phyloP scores from a whole-genome alignment of 768 basidiomycete genomes.

The Pulveroboletus sp. region DNA sequence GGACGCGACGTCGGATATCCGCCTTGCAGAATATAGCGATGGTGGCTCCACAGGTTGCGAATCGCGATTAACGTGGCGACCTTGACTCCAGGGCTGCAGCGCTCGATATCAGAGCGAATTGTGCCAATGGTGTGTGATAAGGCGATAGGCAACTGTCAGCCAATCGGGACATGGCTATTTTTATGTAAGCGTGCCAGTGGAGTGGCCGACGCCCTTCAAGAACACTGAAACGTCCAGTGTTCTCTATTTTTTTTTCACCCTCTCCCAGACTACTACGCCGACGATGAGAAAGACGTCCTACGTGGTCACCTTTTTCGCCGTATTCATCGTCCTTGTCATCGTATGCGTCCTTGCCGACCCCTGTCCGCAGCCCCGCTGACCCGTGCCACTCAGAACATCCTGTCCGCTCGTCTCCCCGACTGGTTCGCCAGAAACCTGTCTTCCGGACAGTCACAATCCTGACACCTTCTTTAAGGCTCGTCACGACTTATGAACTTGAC shows the following conservation, averaged over 20 bases:
- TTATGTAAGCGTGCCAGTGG: background rate
- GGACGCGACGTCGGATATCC: slow-evolving; percentile 19
- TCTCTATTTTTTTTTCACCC: background rate
- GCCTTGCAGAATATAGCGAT: too few relatives aligned
- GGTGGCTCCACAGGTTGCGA: background rate
- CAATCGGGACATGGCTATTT: background rate
- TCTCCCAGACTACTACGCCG: background rate
- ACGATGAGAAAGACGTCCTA: slow-evolving; percentile 71
- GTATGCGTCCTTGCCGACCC: slow-evolving; percentile 36
- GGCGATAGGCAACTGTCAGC: background rate
- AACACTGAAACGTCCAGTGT: background rate
- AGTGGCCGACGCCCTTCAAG: background rate
- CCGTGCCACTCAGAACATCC: slow-evolving; percentile 47
- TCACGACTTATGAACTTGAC: slow-evolving; percentile 36
- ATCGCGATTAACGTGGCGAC: too few relatives aligned
- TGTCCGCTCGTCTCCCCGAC: slow-evolving; percentile 56
- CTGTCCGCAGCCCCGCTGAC: background rate
- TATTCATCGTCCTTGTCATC: slow-evolving; percentile 46
- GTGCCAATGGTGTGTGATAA: slow-evolving; percentile 25
- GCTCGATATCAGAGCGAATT: slow-evolving; percentile 15
- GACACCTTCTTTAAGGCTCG: slow-evolving; percentile 38
- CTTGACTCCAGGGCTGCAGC: too few relatives aligned
- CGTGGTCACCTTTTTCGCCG: slow-evolving; percentile 57
- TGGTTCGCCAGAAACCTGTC: slow-evolving; percentile 47
- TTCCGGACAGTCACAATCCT: slow-evolving; percentile 20